Base-by-base conservation (phyloP, 768 basidiomycete species). In the Pleurotus citrinopileatus region DNA sequence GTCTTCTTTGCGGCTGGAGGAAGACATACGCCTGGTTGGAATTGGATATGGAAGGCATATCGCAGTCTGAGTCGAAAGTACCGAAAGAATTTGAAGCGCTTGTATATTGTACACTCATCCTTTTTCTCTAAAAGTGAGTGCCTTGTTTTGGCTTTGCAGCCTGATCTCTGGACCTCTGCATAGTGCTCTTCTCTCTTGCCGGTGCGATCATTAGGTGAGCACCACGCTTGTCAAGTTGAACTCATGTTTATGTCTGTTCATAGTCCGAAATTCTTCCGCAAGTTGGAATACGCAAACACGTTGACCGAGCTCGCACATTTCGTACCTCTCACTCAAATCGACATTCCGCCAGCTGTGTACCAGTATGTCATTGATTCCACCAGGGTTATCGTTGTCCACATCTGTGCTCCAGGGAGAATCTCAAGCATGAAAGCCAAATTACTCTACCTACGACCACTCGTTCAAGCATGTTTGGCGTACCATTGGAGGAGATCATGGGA, bases 11-110 rank as follows among this genome's bases (percentile, higher is more conserved):
- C 91, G 23, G 87, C 91, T 1, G 92, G 90, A 22, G 82, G 82
- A 5, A 75, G 73, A 57, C 75, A 92, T 69, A 79, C 83, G 2
- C 92, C 92, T 4, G 79, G 80, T 22, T 93, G 90, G 90, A 89
- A 85, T 59, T 94, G 92, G 92, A 80, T 94, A 8, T 94, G 91
- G 91, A 92, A 89, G 63, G 89, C 90, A 0, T 93, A 93, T 66
- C 78, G 90, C 20, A 87, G 86, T 62, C 72, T 89, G 42, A 90
- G 78, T 64, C 76, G 88, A 51, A 92, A 91, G 67, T 94, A 92
- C 63, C 80, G 92, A 51, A 94, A 94, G 73, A 91, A 94, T 63
- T 68, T 94, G 55, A 94, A 94, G 67, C 82, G 83, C 63, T 64
- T 94, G 89, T 89, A 86, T 67, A 88, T 94, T 55, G 87, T 94